phyloP scores from a whole-genome alignment of 345 rosid genomes.

The Fremontodendron californicum region DNA sequence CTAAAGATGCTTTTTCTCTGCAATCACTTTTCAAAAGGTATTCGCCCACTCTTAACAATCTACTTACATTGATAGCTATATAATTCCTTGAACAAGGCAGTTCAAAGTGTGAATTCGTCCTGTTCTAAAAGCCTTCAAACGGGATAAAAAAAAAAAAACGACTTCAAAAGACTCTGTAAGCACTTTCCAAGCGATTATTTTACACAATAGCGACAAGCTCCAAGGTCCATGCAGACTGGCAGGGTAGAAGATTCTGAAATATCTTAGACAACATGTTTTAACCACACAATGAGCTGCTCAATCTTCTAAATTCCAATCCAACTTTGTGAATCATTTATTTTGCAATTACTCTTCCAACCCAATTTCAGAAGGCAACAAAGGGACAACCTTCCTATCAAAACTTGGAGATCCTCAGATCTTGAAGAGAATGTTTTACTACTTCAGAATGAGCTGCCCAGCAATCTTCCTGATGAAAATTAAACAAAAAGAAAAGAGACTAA shows the following conservation, averaged over 20 bases:
- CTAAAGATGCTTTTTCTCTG: not conserved
- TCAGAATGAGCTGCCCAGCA: not conserved
- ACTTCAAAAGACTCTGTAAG: not conserved
- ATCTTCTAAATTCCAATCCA: not conserved
- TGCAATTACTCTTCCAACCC: not conserved
- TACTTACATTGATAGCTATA: not conserved
- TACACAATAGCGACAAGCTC: not conserved
- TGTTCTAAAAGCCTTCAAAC: not conserved
- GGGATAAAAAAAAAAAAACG: not conserved
- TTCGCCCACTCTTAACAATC: no score
- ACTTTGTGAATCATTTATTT: no score
- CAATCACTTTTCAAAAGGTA: not conserved
- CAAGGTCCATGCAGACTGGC: not conserved
- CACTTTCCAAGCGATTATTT: constrained; percentile 4
- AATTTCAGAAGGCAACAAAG: constrained; percentile 2
- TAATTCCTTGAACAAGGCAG: not conserved
- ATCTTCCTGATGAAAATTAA: constrained; percentile 6
- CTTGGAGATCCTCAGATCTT: constrained; percentile 10
- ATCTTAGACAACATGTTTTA: not conserved
- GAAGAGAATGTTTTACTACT: not conserved
- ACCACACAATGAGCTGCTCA: not conserved
- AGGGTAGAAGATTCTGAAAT: not conserved
- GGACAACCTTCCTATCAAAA: not conserved
- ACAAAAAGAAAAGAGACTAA: constrained; percentile 5
- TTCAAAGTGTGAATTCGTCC: not conserved